Evolutionary conservation across 2,329 filamentous ascomycete genomes (phyloP).

Genomic region (Chrysosporium keratinophilum): DNA sequence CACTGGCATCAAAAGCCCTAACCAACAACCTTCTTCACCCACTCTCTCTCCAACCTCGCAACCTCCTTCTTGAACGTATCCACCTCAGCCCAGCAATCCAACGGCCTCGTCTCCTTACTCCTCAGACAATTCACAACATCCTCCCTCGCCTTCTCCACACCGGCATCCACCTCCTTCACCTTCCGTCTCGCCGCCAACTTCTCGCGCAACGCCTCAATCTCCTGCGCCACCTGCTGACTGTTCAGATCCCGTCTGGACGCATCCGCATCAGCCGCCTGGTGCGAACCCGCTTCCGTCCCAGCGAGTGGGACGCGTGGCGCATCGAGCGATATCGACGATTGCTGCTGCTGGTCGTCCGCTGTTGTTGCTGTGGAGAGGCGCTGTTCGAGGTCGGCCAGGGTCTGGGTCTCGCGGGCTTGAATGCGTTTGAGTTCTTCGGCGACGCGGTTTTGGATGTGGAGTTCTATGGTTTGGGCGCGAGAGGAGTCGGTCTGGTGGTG

Average conservation of each 20-base stretch:
- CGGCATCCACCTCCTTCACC: conserved; percentile 54
- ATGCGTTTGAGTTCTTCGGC: conserved; percentile 74
- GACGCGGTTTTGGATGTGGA: conserved; percentile 80
- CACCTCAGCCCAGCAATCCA: conserved; percentile 93
- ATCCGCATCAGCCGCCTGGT: conserved; percentile 15
- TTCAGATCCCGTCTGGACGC: conserved; percentile 24
- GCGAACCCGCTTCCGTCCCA: conserved; percentile 17
- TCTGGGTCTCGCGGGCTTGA: conserved; percentile 57
- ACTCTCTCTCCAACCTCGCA: conserved; percentile 69
- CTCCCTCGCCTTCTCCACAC: conserved; percentile 62
- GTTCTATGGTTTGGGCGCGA: conserved; percentile 70
- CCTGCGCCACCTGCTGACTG: conserved; percentile 44
- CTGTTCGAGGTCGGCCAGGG: conserved; percentile 59
- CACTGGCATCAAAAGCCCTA: conserved; percentile 17
- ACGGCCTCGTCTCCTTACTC: conserved; percentile 71
- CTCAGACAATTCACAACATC: conserved; percentile 71
- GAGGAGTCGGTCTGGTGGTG: conserved; percentile 80
- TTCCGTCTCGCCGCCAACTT: conserved; percentile 54
- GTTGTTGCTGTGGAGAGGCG: conserved; percentile 39
- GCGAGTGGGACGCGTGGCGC: conserved; percentile 37
- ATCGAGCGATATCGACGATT: conserved; percentile 24
- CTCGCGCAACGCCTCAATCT: conserved; percentile 46
- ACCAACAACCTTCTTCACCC: conserved; percentile 66
- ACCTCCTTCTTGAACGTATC: conserved; percentile 86
- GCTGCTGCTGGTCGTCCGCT: conserved; percentile 27